Evolutionary conservation across 257 asterid genomes (phyloP).

Genomic region (Knoxia roxburghii): DNA sequence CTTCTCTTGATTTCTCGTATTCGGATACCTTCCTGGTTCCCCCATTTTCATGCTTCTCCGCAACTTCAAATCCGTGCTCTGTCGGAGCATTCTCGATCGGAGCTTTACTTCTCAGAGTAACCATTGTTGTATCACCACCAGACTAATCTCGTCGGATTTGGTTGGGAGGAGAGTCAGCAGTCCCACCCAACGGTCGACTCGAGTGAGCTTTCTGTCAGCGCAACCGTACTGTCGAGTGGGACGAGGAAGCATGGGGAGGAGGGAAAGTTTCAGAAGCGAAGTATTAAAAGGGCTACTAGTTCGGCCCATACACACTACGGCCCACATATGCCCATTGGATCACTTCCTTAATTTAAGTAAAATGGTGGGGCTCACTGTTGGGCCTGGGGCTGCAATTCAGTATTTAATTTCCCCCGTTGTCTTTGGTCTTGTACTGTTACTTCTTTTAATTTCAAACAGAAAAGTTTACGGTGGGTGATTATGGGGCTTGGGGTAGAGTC

Average conservation of each 20-base stretch:
- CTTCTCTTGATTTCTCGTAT: conserved; percentile 72
- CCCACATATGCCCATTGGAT: background rate
- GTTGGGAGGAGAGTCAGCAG: background rate
- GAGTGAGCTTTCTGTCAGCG: conserved; percentile 14
- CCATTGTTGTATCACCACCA: conserved; percentile 3
- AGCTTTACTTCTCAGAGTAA: background rate
- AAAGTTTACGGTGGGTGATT: too few relatives aligned
- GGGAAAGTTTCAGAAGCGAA: conserved; percentile 20
- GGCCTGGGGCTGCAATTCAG: background rate
- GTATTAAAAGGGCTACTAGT: background rate
- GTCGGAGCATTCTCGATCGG: background rate
- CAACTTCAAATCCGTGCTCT: background rate
- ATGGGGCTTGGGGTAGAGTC: too few relatives aligned
- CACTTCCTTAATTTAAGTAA: conserved; percentile 2
- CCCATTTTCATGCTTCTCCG: conserved; percentile 14
- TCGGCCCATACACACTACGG: background rate
- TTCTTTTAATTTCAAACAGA: too few relatives aligned
- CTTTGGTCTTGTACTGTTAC: background rate
- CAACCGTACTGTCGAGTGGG: background rate
- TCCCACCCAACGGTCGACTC: conserved; percentile 55
- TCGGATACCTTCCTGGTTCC: conserved; percentile 22
- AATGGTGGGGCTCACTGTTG: background rate
- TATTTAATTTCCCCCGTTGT: background rate
- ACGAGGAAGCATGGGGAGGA: conserved; percentile 19
- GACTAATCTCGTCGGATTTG: background rate